Base-by-base conservation (phyloP, 164 flowering plant species). In the Santalum album region DNA sequence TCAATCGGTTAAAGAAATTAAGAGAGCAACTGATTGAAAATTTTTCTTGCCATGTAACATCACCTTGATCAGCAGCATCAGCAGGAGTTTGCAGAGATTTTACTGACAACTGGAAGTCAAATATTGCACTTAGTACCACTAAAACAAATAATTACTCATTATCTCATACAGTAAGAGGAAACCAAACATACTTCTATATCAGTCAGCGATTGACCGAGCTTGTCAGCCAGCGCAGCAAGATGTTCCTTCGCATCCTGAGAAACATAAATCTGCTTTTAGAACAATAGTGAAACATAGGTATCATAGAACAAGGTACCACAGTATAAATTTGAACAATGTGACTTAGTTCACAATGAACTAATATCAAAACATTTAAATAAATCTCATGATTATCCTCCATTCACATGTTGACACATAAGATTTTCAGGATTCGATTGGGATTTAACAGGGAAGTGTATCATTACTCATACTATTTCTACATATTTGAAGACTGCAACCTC, bases 171-270 rank as follows among this genome's bases (percentile, higher is more conserved):
- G 24, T n/a, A 56, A 22, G 6, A 42, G n/a, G 22, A 26, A 11
- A 38, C 20, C n/a, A 51, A 42, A 40, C 90, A 53, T 92, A 92
- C 99, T 74, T 89, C 78, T 58, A 92, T 84, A 47, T 76, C 96
- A 9, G 84, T 74, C 53, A 92, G 67, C 11, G 99, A 83, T 45
- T 94, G 34, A 56, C 95, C 96, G 64, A 92, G 78, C 79, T 92
- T 82, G 72, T 85, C 96, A 43, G 91, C 96, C 70, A 92, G 39
- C 54, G 99, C 99, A 67, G 81, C 75, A 65, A 92, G 84, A 77
- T 89, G 96, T 72, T 89, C 99, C 75, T 92, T 92, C 32, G 96
- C 99, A 56, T 92, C 99, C 99, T 92, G 80, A n/a, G 49, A 50
- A 56, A 44, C 32, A 46, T 15, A 44, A 49, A 49, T 55, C 21